Base-by-base conservation (phyloP, 805 yeast genomes). In the Nakazawaea wyomingensis region DNA sequence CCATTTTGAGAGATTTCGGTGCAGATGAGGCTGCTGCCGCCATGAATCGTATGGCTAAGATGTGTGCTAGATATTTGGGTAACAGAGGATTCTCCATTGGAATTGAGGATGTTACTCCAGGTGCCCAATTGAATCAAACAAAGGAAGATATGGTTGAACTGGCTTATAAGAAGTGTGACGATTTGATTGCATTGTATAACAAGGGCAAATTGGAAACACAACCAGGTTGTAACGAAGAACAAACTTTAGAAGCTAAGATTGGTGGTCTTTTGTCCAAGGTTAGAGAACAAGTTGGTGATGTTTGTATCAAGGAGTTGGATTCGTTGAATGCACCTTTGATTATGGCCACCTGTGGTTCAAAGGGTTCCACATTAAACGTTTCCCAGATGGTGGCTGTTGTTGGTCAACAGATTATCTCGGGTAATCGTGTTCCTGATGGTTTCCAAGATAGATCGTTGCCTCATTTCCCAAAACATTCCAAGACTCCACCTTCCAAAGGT, bases 351-450 rank as follows among this genome's bases (percentile, higher is more conserved):
- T 93, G 98, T 75, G 99, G 99, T 54, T 91, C 98, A 33, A 93
- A 93, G 64, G 99, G 99, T 65, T 93, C 98, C 31, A 89, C 96
- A 0, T 76, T 95, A 49, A 93, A 93, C 64, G 99, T 93, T 24
- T 93, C 99, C 11, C 99, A 93, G 71, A 93, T 93, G 99, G 98
- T 93, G 74, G 99, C 99, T 0, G 96, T 91, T 60, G 99, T 93
- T 22, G 99, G 99, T 43, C 99, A 93, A 69, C 99, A 93, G 66
- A 93, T 93, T 70, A 93, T 93, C 54, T 82, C 96, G 4, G 99
- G 99, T 65, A 86, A 88, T 61, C 95, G 99, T 76, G 99, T 93
- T 48, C 98, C 99, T 19, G 96, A 93, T 72, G 99, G 99, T n/a
- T 93, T 93, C 75, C 98, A 93, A 65, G 98, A 93, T 67, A 81